These are phyloP conservation scores for Neobulgaria alba DNA, from an alignment of 2,329 filamentous ascomycete species.

Conservation along the genomic window DNA sequence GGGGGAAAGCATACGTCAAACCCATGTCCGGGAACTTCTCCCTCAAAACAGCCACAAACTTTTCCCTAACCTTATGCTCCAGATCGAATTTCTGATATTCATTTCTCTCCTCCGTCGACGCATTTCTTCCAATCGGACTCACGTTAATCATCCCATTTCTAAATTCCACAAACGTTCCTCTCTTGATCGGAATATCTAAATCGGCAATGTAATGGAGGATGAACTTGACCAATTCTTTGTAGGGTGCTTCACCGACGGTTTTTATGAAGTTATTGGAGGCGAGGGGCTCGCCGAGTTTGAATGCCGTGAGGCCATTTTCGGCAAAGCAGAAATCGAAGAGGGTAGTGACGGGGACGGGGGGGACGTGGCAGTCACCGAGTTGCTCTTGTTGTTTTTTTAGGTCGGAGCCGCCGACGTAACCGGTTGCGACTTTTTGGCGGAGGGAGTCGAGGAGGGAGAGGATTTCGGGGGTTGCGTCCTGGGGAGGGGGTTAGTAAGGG, in stretches of 20 bases:
- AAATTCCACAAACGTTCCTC: constrained; percentile 81
- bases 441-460: constrained; percentile 69
- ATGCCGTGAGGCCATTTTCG: constrained; percentile 92
- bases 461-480: constrained; percentile 73
- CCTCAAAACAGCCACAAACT: constrained; percentile 67
- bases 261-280: constrained; percentile 79
- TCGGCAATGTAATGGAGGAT: constrained; percentile 77
- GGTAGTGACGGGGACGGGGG: constrained; percentile 58
- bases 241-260: constrained; percentile 77
- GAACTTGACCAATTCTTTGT: constrained; percentile 70
- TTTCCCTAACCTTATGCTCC: constrained; percentile 64
- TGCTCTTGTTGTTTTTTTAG: constrained; percentile 94
- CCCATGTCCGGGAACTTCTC: constrained; percentile 77
- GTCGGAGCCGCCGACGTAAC: constrained; percentile 89
- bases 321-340: constrained; percentile 98
- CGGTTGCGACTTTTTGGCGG: constrained; percentile 81
- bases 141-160: constrained; percentile 89
- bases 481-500: neutral
- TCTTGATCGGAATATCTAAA: constrained; percentile 74
- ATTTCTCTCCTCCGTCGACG: constrained; percentile 67
- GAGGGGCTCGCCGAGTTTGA: constrained; percentile 69
- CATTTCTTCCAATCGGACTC: constrained; percentile 78
- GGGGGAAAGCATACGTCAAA: constrained; percentile 51
- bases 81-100: constrained; percentile 79
- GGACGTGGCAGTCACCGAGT: constrained; percentile 63